Conservation (phyloP, 1,139 yeast species). For the Suhomyces yuchorum region DNA sequence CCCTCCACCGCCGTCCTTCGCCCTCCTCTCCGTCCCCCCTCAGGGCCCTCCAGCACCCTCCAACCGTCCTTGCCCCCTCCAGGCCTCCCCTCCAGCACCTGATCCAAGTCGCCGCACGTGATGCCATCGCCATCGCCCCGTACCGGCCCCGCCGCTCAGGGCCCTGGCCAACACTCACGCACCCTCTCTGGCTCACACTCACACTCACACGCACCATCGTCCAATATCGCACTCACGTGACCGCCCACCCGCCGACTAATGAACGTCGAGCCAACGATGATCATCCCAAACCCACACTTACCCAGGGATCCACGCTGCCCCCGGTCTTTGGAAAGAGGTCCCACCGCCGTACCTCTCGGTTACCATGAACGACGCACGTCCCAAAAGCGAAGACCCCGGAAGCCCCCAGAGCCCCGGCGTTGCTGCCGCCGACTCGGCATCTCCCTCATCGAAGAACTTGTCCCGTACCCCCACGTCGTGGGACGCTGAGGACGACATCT, state of each 20-base stretch:
- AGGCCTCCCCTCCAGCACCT: not conserved
- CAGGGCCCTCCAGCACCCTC: no score
- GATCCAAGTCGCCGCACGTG: not conserved
- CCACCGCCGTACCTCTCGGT: not conserved
- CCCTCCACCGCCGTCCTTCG: no score
- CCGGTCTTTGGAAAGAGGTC: constrained; percentile 1
- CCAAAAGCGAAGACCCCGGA: constrained; percentile 8
- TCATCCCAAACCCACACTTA: constrained; percentile 12
- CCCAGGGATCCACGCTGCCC: not conserved
- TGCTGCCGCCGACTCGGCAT: constrained; percentile 4
- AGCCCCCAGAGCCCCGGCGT: constrained; percentile 9
- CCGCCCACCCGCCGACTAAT: constrained; percentile 6
- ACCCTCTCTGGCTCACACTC: no score
- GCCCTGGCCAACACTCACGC: no score
- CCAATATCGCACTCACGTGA: constrained; percentile 8
- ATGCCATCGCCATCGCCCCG: constrained; percentile 1
- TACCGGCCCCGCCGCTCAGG: not conserved
- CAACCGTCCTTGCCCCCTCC: not conserved
- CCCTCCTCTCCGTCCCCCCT: no score
- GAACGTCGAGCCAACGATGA: constrained; percentile 16
- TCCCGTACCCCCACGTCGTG: constrained; percentile 67
- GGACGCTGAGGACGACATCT: constrained; percentile 73
- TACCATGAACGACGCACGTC: constrained; percentile 7
- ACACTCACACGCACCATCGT: no score
- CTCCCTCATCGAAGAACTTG: constrained; percentile 19